Conservation (phyloP, 306 rosid genomes). For the Vachellia pachyceras region DNA sequence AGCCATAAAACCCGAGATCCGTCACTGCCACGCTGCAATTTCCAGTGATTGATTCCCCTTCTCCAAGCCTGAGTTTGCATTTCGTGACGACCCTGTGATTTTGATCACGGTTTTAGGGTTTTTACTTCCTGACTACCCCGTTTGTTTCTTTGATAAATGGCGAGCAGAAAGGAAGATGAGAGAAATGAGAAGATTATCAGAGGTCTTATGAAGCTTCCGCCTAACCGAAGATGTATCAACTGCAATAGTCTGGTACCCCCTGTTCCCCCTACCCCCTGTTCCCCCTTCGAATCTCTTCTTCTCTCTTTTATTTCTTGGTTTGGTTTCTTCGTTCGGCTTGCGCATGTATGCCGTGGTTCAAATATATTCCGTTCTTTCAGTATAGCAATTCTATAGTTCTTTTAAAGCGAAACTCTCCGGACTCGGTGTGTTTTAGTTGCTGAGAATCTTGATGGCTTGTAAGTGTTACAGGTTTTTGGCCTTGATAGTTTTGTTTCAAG, state of each 20-base stretch:
- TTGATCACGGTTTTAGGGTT: slow-evolving; percentile 36
- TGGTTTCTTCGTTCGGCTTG: background rate
- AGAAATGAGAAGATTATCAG: slow-evolving; percentile 85
- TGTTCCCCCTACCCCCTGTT: background rate
- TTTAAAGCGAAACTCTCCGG: slow-evolving; percentile 14
- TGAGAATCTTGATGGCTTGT: slow-evolving; percentile 8
- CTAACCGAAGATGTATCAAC: slow-evolving; percentile 82
- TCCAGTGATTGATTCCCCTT: background rate
- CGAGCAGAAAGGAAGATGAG: slow-evolving; percentile 76
- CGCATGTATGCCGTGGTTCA: background rate
- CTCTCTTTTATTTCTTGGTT: background rate
- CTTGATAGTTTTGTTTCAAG: background rate
- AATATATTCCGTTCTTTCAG: background rate
- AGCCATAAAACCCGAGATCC: slow-evolving; percentile 13
- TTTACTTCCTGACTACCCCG: background rate
- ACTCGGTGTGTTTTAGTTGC: slow-evolving; percentile 1
- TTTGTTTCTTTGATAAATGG: slow-evolving; percentile 50
- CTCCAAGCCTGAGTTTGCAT: background rate
- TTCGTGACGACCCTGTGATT: background rate
- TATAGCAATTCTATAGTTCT: background rate
- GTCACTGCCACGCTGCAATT: background rate
- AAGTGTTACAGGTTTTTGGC: slow-evolving; percentile 1
- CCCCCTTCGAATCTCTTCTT: background rate
- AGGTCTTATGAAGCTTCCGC: slow-evolving; percentile 91
- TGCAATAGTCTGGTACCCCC: slow-evolving; percentile 67